phyloP scores from a whole-genome alignment of 1,284 basidiomycete species.

The Tausonia pullulans region DNA sequence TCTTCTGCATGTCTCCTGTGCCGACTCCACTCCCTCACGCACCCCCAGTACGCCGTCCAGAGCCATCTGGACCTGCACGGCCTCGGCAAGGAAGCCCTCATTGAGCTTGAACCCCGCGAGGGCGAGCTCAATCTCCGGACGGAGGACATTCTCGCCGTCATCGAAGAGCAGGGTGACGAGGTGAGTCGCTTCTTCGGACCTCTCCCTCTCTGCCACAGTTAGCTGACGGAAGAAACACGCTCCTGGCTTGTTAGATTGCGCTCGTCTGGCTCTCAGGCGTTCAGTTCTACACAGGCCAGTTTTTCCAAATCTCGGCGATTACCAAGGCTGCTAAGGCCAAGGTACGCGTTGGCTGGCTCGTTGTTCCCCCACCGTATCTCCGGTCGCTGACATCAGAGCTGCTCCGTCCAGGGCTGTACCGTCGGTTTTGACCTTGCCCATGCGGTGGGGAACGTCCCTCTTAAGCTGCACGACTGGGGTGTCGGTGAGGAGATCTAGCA shows the following conservation, averaged over 20 bases:
- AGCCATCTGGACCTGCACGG: conserved; percentile 75
- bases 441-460: conserved; percentile 82
- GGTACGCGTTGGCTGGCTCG: conserved; percentile 36
- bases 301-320: conserved; percentile 75
- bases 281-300: conserved; percentile 97
- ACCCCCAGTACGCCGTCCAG: conserved; percentile 74
- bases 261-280: conserved; percentile 81
- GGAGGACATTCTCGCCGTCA: conserved; percentile 70
- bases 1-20: neutral
- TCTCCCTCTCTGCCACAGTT: neutral
- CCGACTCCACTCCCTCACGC: neutral
- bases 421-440: conserved; percentile 96
- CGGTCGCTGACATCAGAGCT: neutral
- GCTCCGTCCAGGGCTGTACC: conserved; percentile 57
- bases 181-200: conserved; percentile 20
- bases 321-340: conserved; percentile 44
- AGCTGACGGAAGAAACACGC: neutral
- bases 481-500: conserved; percentile 34
- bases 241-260: conserved; percentile 48
- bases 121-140: conserved; percentile 81
- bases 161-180: conserved; percentile 56
- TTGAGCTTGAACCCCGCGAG: conserved; percentile 64
- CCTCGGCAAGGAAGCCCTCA: conserved; percentile 64
- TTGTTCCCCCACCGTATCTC: neutral
- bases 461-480: conserved; percentile 82